These are phyloP conservation scores for Wickerhamiella parazyma DNA, from an alignment of 805 yeast genomes.

Conservation along the genomic window DNA sequence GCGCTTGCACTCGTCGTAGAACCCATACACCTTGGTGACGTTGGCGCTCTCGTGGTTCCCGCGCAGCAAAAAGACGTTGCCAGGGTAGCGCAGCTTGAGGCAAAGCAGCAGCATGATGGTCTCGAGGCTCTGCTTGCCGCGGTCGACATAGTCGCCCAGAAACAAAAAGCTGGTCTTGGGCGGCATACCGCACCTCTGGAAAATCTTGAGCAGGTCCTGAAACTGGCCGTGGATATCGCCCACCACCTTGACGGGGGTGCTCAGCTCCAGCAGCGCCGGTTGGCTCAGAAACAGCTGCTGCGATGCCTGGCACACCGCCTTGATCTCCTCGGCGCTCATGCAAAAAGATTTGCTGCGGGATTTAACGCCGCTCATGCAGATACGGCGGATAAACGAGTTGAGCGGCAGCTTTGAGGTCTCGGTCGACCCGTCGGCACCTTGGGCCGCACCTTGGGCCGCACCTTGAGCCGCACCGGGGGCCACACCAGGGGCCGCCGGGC, in stretches of 20 bases:
- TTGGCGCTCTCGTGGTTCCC: constrained; percentile 99
- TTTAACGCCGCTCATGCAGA: constrained; percentile 19
- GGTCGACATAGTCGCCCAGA: constrained; percentile 92
- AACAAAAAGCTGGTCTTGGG: constrained; percentile 85
- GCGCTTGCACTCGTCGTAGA: constrained; percentile 95
- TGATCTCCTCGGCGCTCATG: constrained; percentile 71
- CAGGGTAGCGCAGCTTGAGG: constrained; percentile 91
- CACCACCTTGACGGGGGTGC: constrained; percentile 74
- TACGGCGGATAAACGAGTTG: constrained; percentile 18
- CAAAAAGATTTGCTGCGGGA: constrained; percentile 41
- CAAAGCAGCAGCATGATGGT: constrained; percentile 77
- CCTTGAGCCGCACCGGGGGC: background rate
- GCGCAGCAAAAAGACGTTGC: constrained; percentile 76
- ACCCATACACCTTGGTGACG: constrained; percentile 92
- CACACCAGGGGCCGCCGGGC: background rate
- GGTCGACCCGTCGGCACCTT: too few species aligned
- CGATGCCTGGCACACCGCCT: constrained; percentile 68
- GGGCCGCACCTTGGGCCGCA: background rate
- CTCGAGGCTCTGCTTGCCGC: constrained; percentile 93
- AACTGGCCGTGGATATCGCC: constrained; percentile 98
- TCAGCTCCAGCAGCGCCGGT: constrained; percentile 75
- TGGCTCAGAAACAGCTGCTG: constrained; percentile 79
- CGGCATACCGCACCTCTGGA: constrained; percentile 94
- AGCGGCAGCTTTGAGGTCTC: background rate
- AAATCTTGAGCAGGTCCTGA: constrained; percentile 76